Evolutionary conservation across 768 basidiomycete species (phyloP), one percentile per base, ranked within the genome.

Genomic region (Candolleomyces efflorescens): DNA sequence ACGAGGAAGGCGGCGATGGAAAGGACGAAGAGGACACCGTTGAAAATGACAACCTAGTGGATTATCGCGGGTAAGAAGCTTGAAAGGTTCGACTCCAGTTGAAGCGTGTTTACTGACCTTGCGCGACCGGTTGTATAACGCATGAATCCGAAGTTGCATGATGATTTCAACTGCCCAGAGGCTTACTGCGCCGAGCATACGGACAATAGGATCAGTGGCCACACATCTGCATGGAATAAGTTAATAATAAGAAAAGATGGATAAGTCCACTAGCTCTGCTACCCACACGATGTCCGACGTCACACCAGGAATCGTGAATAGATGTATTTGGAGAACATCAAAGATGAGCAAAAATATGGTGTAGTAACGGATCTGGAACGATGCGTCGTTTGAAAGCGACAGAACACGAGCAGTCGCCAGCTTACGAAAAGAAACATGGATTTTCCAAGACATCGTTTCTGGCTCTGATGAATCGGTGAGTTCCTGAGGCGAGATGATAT

Each of bases 121-220:
- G 59, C 70, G 73, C 2, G 75, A 78, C 46, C 74, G 72, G 24
- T 66, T 62, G 55, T 68, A 81, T 11, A 81, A 57, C 0, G 76
- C 76, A 59, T 79, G 79, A 23, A 80, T 68, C 9, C 78, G 69
- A 18, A 80, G 59, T 62, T 78, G 78, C 75, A 81, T 78, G 56
- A 80, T 67, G 15, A 80, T 76, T 62, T 81, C 78, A 15, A 81
- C 70, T 26, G 76, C 72, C 79, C 80, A 80, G 7, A 81, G 65
- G 36, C 72, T 74, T 26, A 80, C 67, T 1, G 75, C 78, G 9
- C 80, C 78, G 4, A 72, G 71, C 10, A 78, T 63, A 3, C 77
- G 73, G 27, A 70, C 78, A 17, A 74, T 70, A 4, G 77, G 71
- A 60, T 78, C 78, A 67, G 75, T 75, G 2, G 70, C 74, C 15